Evolutionary conservation across 352 stramenopile genomes (phyloP), one percentile per base, ranked within the genome.

Genomic region (Globisporangium spinosum): DNA sequence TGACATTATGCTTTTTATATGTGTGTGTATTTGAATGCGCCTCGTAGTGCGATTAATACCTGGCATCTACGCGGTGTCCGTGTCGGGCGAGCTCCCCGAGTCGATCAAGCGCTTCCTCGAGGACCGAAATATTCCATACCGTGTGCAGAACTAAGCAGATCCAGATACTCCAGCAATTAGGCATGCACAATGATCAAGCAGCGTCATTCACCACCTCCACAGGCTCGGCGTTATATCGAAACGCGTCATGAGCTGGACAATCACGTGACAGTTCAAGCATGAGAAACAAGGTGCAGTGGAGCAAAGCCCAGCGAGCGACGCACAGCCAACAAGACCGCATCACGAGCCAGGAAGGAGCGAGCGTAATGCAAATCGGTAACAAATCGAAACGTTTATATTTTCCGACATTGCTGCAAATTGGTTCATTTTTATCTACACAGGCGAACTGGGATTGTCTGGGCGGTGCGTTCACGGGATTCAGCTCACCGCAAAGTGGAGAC

Each of bases 81-180:
- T 96, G 35, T 94, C 87, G 9, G 88, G 88, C 15, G 87, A 94
- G 70, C 73, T 96, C 40, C 87, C 85, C 23, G 88, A 96, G 69
- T 93, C 84, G 53, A 96, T 96, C 72, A 94, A 94, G 72, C 84
- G 86, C 29, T 96, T 93, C 75, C 73, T 96, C 12, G 85, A 94
- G 68, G 88, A 96, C 74, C 76, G 84, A 58, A 94, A 94, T 78
- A 96, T 96, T 56, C 76, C 86, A 13, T 96, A 93, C 72, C 85
- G 88, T 43, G 84, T 89, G 64, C 85, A 93, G 70, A 88, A 76
- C 65, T 89, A 62, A 71, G 17, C 22, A 43, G 47, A 23, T 9
- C 7, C 43, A 51, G 17, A 7, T 23, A 51, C 17, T 51, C 17
- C 17, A 51, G 10, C 43, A 51, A 22, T 23, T 23, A 23, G 43